Conservation (phyloP, 1,284 basidiomycete species). For the Cryptococcus sp. region DNA sequence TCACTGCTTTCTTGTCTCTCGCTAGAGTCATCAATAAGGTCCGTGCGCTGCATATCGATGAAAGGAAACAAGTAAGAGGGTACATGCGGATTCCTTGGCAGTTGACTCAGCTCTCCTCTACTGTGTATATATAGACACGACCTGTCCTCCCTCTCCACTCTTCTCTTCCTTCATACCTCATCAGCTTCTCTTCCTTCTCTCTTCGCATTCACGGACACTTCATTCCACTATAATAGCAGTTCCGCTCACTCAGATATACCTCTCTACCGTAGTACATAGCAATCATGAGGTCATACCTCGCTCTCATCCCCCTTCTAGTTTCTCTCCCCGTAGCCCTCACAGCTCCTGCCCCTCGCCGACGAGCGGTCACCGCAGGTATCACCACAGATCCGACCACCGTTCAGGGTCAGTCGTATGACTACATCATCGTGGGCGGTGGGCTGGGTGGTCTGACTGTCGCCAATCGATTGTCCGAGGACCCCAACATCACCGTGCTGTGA, state of each 20-base stretch:
- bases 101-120: too few relatives aligned
- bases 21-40: too few relatives aligned
- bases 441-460: slow-evolving; percentile 66
- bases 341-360: neutral
- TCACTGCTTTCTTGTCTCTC: too few relatives aligned
- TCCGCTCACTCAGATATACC: neutral
- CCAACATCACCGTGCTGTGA: slow-evolving; percentile 52
- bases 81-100: too few relatives aligned
- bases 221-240: neutral
- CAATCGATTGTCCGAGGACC: slow-evolving; percentile 63
- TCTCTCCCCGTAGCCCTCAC: slow-evolving; percentile 12
- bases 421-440: slow-evolving; percentile 68
- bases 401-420: slow-evolving; percentile 59
- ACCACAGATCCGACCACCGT: slow-evolving; percentile 23
- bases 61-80: too few relatives aligned
- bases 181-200: neutral
- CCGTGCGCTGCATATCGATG: too few relatives aligned
- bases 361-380: slow-evolving; percentile 1
- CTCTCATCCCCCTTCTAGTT: neutral
- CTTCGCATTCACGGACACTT: slow-evolving; percentile 1
- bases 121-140: too few relatives aligned
- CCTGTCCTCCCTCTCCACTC: neutral
- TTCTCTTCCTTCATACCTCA: neutral
- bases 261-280: neutral
- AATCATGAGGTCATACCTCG: neutral